These are phyloP conservation scores for Boeremia lycopersici DNA, from an alignment of 2,329 filamentous ascomycete genomes.

Conservation along the genomic window DNA sequence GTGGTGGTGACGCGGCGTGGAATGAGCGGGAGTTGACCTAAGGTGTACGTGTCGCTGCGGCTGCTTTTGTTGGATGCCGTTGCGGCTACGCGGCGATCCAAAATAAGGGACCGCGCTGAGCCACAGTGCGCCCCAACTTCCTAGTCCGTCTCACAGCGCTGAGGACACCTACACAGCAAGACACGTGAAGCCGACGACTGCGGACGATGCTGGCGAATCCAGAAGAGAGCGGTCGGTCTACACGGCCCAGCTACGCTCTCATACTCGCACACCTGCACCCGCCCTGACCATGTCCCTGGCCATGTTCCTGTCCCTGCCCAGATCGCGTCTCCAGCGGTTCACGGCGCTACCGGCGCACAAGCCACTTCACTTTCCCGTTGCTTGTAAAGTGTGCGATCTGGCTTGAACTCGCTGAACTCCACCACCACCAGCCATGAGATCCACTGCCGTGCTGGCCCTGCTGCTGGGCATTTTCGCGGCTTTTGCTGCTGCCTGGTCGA, in stretches of 20 bases:
- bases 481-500: conserved; percentile 79
- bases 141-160: conserved; percentile 8
- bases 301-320: conserved; percentile 2
- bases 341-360: conserved; percentile 35
- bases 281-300: not conserved
- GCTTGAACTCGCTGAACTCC: conserved; percentile 19
- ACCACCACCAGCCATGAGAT: conserved; percentile 67
- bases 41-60: conserved; percentile 15
- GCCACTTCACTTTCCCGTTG: conserved; percentile 37
- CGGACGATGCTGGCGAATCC: not conserved
- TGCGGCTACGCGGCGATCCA: conserved; percentile 10
- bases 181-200: no score
- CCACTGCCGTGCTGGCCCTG: conserved; percentile 66
- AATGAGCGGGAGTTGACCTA: conserved; percentile 14
- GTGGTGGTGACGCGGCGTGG: conserved; percentile 33
- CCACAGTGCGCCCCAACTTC: conserved; percentile 13
- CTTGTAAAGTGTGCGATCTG: conserved; percentile 27
- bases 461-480: conserved; percentile 72
- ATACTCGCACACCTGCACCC: conserved; percentile 3
- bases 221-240: conserved; percentile 1
- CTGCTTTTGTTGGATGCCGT: conserved; percentile 1
- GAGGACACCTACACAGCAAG: conserved; percentile 4
- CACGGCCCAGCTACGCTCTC: not conserved
- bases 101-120: conserved; percentile 12
- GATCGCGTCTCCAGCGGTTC: conserved; percentile 23